These are phyloP conservation scores for Graphiopsis chlorocephala DNA, from an alignment of 2,329 filamentous ascomycete species.

Conservation along the genomic window DNA sequence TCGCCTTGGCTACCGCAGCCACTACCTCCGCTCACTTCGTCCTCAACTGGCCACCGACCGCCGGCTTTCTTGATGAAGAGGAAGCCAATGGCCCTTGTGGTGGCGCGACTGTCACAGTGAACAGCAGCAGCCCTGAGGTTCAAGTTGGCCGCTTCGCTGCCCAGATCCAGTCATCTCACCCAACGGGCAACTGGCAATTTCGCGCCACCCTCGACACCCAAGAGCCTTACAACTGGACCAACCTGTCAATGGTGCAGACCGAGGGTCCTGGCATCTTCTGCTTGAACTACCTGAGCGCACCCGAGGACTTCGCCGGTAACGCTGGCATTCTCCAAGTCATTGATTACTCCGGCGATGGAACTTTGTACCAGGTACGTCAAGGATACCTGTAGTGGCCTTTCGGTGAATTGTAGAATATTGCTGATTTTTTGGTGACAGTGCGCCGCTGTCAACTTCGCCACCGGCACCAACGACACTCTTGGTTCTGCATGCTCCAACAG, in stretches of 20 bases:
- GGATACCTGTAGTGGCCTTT: neutral
- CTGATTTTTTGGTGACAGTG: constrained; percentile 22
- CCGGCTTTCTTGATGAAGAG: constrained; percentile 30
- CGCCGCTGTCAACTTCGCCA: constrained; percentile 32
- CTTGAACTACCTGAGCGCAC: constrained; percentile 26
- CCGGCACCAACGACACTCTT: constrained; percentile 30
- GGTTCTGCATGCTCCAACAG: constrained; percentile 26
- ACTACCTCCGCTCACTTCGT: constrained; percentile 44
- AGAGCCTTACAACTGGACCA: constrained; percentile 32
- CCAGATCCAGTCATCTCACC: constrained; percentile 29
- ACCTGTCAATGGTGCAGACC: constrained; percentile 26
- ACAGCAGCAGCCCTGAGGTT: constrained; percentile 25
- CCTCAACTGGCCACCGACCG: constrained; percentile 38
- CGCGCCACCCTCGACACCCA: constrained; percentile 28
- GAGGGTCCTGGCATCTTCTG: constrained; percentile 31
- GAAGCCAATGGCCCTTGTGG: constrained; percentile 30
- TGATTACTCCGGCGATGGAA: constrained; percentile 28
- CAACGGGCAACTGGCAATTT: constrained; percentile 28
- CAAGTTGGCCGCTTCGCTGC: constrained; percentile 31
- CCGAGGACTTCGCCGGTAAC: constrained; percentile 28
- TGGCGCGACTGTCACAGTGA: constrained; percentile 25
- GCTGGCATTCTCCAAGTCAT: constrained; percentile 32
- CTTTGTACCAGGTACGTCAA: constrained; percentile 31
- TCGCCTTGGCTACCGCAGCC: constrained; percentile 28
- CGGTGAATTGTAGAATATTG: neutral